These are phyloP conservation scores for Penicillium odoratum DNA, from an alignment of 495 filamentous ascomycete species.

Conservation along the genomic window DNA sequence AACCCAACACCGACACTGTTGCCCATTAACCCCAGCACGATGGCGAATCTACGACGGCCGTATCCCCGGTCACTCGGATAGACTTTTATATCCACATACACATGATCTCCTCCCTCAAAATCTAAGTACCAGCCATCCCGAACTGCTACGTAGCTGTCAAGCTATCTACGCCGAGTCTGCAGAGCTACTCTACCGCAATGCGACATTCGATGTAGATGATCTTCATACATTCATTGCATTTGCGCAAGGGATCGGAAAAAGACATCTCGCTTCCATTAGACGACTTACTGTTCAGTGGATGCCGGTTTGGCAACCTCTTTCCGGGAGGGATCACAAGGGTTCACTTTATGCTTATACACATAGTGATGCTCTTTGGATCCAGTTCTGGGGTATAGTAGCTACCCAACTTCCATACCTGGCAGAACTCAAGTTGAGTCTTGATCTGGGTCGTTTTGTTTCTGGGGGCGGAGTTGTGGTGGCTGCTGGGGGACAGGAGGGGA, in stretches of 20 bases:
- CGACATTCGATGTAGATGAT: conserved; percentile 43
- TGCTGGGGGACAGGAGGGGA: conserved; percentile 22
- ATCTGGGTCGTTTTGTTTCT: conserved; percentile 32
- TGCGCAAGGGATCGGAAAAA: conserved; percentile 18
- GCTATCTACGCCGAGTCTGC: conserved; percentile 44
- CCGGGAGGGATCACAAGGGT: conserved; percentile 31
- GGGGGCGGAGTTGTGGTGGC: conserved; percentile 17
- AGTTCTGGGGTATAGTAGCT: conserved; percentile 36
- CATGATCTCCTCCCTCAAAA: conserved; percentile 28
- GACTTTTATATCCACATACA: conserved; percentile 44
- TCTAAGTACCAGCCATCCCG: conserved; percentile 25
- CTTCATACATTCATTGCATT: conserved; percentile 46
- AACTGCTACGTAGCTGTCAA: conserved; percentile 43
- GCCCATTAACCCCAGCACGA: conserved; percentile 37
- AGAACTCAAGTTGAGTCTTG: conserved; percentile 31
- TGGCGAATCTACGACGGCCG: conserved; percentile 34
- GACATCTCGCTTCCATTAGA: conserved; percentile 21
- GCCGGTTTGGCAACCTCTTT: conserved; percentile 40
- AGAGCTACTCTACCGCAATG: conserved; percentile 29
- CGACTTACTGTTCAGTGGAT: conserved; percentile 38
- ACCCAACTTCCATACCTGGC: conserved; percentile 18
- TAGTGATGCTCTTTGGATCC: conserved; percentile 38
- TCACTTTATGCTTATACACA: conserved; percentile 46
- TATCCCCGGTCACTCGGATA: conserved; percentile 20
- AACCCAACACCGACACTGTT: conserved; percentile 40